Evolutionary conservation across 2,329 filamentous ascomycete genomes (phyloP).

Genomic region (Botrytis byssoidea): DNA sequence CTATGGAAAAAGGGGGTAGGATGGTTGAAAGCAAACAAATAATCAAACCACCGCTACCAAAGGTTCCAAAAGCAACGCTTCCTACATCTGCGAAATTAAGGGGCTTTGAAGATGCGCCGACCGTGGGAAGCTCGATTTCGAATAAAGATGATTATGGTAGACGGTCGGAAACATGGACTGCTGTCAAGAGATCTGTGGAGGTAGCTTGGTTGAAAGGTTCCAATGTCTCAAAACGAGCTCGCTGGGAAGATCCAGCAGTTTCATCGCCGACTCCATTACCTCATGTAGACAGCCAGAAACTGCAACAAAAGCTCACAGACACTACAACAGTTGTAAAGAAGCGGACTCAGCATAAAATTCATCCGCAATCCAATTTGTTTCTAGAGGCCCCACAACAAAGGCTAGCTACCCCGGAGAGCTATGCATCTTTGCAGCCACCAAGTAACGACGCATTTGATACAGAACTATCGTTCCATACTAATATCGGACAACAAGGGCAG

Average conservation of each 20-base stretch:
- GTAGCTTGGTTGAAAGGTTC: conserved; percentile 37
- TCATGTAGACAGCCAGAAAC: not conserved
- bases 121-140: not conserved
- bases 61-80: not conserved
- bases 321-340: not conserved
- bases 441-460: not conserved
- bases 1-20: not conserved
- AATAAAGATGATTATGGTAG: not conserved
- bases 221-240: conserved; percentile 35
- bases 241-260: conserved; percentile 32
- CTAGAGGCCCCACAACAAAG: not conserved
- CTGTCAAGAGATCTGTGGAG: conserved; percentile 29
- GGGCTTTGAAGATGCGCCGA: conserved; percentile 9
- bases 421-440: not conserved
- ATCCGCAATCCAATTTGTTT: not conserved
- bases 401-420: not conserved
- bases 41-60: not conserved
- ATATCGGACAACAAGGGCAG: conserved; percentile 8
- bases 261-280: conserved; percentile 35
- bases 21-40: not conserved
- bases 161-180: conserved; percentile 4
- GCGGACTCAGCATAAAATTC: not conserved
- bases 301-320: not conserved
- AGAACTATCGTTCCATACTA: conserved; percentile 3
- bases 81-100: not conserved